phyloP scores from a whole-genome alignment of 495 filamentous ascomycete genomes.

The Trichodelitschia bisporula region DNA sequence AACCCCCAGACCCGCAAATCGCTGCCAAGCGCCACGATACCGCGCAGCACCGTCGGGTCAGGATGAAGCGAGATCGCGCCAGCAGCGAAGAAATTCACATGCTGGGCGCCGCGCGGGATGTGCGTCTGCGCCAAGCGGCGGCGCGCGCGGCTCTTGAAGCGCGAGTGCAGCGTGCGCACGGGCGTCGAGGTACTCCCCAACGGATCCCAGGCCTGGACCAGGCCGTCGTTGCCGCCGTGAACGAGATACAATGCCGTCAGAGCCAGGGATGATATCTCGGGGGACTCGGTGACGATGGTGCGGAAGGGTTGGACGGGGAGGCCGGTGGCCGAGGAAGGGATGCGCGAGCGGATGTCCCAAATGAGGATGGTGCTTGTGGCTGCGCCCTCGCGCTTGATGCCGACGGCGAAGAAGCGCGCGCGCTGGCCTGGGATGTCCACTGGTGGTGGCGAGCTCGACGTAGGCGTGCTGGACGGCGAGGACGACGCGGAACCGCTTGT shows the following conservation, averaged over 20 bases:
- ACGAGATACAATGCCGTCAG: constrained; percentile 70
- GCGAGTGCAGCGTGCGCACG: constrained; percentile 70
- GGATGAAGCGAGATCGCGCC: constrained; percentile 72
- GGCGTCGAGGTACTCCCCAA: constrained; percentile 57
- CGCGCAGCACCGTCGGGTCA: constrained; percentile 72
- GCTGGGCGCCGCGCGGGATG: constrained; percentile 35
- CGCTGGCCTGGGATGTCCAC: constrained; percentile 56
- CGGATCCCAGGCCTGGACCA: constrained; percentile 94
- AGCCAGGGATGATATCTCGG: constrained; percentile 64
- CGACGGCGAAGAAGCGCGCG: constrained; percentile 56
- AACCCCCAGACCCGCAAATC: constrained; percentile 87
- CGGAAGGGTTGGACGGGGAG: constrained; percentile 40
- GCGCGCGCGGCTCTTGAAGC: constrained; percentile 59
- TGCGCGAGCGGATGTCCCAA: constrained; percentile 57
- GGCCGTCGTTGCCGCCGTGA: constrained; percentile 81
- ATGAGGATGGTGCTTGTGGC: constrained; percentile 44
- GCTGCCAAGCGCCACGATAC: constrained; percentile 67
- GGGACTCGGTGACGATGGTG: constrained; percentile 77
- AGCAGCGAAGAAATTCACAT: constrained; percentile 59
- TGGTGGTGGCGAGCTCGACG: constrained; percentile 21
- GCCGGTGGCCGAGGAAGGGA: constrained; percentile 22
- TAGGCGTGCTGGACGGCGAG: constrained; percentile 28
- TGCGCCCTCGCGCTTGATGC: constrained; percentile 41
- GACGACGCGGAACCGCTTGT: constrained; percentile 28
- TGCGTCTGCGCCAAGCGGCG: constrained; percentile 49